Base-by-base conservation (phyloP, 148 eudicot species). In the Mesembryanthemum crystallinum region DNA sequence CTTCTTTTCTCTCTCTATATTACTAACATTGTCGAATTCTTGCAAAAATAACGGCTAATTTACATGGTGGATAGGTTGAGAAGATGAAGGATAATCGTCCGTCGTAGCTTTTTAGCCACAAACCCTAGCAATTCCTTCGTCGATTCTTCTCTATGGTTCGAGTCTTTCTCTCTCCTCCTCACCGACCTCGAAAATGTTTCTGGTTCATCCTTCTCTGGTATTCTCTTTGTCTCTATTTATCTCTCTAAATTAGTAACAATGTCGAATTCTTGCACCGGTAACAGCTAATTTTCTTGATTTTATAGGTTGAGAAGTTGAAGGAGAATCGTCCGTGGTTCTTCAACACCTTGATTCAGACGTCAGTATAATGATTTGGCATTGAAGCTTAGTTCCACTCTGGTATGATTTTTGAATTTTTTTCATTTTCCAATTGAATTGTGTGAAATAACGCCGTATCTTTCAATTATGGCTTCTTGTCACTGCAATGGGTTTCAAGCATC, bases 91-190 rank as follows among this genome's bases (percentile, higher is more conserved):
- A n/a, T n/a, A n/a, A n/a, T n/a, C n/a, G n/a, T n/a, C n/a, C n/a
- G n/a, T n/a, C n/a, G n/a, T n/a, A 35, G 39, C 39, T 45, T 11
- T 83, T 49, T 66, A 58, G 18, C 82, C n/a, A n/a, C n/a, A 27
- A 77, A 72, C n/a, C 67, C 78, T 30, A 73, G 60, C 59, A 35
- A 35, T 52, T 67, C 13, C 14, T 8, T 13, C 49, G 90, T 90
- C 60, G 94, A 90, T 78, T 79, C 90, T 20, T 85, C 96, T 7
- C 91, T 95, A n/a, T 95, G 98, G 98, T 92, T 96, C 89, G 91
- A 92, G 57, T 85, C 96, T 0, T 95, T 92, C 90, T 57, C 86
- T 59, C 82, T 78, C 76, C 77, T 90, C 20, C 92, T 95, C 76
- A 82, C 83, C 1, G 88, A 95, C 28, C 96, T 95, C 76, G 97